A percentile compares a stretch with the other conserved stretches of the same genome.
Evolutionary conservation across 75 land plant species (phyloP).

Genomic region (Picea sitchensis): DNA sequence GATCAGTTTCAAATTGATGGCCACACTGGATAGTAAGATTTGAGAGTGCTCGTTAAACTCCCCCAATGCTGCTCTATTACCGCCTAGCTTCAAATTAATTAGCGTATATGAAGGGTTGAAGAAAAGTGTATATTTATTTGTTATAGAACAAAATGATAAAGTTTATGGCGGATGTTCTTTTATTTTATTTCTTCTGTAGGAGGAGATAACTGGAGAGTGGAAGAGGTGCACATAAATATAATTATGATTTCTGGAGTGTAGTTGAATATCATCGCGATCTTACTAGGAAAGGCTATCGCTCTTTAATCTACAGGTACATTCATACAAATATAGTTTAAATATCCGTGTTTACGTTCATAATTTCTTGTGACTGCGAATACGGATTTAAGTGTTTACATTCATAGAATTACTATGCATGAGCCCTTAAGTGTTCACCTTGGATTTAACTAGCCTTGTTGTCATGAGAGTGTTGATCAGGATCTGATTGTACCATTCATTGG

Average conservation of each 20-base stretch:
- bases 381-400: neutral
- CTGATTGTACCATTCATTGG: constrained; percentile 47
- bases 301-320: constrained; percentile 63
- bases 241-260: constrained; percentile 34
- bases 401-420: neutral
- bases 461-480: constrained; percentile 68
- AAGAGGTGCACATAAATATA: constrained; percentile 43
- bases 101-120: no score
- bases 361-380: constrained; percentile 15
- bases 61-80: no score
- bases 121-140: no score
- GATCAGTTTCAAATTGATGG: no score
- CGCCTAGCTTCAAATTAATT: no score
- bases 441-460: neutral
- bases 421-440: no score
- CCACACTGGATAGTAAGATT: no score
- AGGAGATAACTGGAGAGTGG: constrained; percentile 38
- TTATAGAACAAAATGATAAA: no score
- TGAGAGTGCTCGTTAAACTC: no score
- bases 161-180: neutral
- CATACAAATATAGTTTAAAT: neutral
- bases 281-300: constrained; percentile 43
- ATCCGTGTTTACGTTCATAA: neutral
- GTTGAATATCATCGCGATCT: constrained; percentile 45
- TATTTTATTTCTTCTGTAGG: constrained; percentile 7